Percentiles rank a stretch among this genome's conserved stretches.
Evolutionary conservation across 225 moss, liverwort and hornwort genomes (phyloP).

Genomic region (Lunularia cruciata): DNA sequence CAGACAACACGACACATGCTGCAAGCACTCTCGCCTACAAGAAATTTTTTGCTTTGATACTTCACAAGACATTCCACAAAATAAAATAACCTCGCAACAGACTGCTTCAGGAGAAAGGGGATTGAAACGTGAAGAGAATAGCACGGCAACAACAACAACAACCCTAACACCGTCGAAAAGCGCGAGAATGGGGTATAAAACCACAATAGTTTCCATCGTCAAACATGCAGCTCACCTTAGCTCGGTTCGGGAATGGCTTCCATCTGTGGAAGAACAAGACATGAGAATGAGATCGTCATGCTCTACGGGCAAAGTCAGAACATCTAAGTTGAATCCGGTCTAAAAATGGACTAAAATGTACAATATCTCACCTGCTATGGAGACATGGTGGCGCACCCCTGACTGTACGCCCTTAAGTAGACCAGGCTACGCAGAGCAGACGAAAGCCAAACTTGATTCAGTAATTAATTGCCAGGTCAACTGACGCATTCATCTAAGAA

Average conservation of each 20-base stretch:
- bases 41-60: no score
- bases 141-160: no score
- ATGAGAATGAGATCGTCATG: conserved; percentile 2
- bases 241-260: conserved; percentile 29
- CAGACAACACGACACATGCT: no score
- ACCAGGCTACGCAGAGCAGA: conserved; percentile 36
- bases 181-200: not conserved
- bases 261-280: conserved; percentile 28
- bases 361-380: conserved; percentile 29
- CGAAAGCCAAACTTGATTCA: no score
- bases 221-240: conserved; percentile 30
- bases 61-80: no score
- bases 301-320: not conserved
- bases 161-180: not conserved
- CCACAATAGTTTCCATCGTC: not conserved
- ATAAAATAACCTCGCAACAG: no score
- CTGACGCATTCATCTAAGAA: no score
- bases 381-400: conserved; percentile 33
- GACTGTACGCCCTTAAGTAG: conserved; percentile 25
- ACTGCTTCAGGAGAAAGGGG: no score
- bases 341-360: not conserved
- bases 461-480: no score
- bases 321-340: not conserved
- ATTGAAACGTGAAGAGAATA: no score
- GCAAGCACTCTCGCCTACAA: no score